These are phyloP conservation scores for Gnomoniopsis smithogilvyi DNA, from an alignment of 2,329 filamentous ascomycete species.

Conservation along the genomic window DNA sequence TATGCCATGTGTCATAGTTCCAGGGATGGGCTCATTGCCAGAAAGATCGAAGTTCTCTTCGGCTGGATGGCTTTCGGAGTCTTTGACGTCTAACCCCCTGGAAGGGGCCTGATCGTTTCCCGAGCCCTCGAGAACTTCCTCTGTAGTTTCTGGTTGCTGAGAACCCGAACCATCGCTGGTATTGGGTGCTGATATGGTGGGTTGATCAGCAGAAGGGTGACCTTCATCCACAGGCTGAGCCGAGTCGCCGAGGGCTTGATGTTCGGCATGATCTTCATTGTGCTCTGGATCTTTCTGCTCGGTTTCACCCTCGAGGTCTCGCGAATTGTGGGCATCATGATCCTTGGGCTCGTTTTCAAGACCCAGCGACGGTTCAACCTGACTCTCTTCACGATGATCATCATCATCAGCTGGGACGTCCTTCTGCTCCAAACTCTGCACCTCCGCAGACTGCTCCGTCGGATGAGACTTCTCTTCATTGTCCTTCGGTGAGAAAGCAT, in stretches of 20 bases:
- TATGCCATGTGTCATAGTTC: slow-evolving; percentile 19
- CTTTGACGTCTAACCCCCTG: not conserved
- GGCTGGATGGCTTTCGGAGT: slow-evolving; percentile 1
- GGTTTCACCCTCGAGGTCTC: not conserved
- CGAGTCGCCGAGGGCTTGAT: not conserved
- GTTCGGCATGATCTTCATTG: not conserved
- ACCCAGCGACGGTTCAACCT: not conserved
- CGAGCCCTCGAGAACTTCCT: slow-evolving; percentile 4
- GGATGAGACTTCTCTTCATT: not conserved
- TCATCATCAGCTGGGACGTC: not conserved
- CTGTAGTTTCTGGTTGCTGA: not conserved
- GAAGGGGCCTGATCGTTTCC: slow-evolving; percentile 2
- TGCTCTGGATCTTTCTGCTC: not conserved
- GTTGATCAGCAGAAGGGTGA: not conserved
- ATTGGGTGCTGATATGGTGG: not conserved
- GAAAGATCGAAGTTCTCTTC: slow-evolving; percentile 14
- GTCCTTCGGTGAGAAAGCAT: not conserved
- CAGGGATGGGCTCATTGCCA: slow-evolving; percentile 15
- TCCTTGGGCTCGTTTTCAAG: not conserved
- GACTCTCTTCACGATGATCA: not conserved
- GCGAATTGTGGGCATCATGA: not conserved
- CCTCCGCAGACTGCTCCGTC: not conserved
- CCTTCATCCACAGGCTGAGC: not conserved
- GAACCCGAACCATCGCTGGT: not conserved
- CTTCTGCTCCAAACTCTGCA: not conserved